Base-by-base conservation (phyloP, 2,329 filamentous ascomycete species). In the Akanthomyces uredinophilus region DNA sequence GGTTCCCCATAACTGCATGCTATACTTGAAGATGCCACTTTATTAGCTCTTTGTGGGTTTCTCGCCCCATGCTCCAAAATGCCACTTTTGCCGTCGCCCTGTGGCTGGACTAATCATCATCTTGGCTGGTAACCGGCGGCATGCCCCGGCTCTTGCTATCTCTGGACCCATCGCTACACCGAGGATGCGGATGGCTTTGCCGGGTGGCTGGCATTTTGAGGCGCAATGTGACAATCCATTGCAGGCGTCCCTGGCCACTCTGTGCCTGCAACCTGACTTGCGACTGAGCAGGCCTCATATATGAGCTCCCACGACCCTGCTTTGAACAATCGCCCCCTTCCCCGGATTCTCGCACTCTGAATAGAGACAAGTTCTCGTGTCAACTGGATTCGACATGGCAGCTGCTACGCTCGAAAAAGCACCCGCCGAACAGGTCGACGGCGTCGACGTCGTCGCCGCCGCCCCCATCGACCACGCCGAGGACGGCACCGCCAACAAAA, bases 201-300 rank as follows among this genome's bases (percentile, higher is more conserved):
- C 37, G 5, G 2, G 24, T 27, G 3, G 35, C n/a, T 24, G 32
- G 10, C 13, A 39, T 18, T n/a, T 8, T 3, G 16, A 18, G 18
- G 35, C 37, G 35, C 20, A 54, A 54, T 54, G 52, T 54, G 10
- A 54, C 52, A 43, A 54, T 54, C 37, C 52, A 54, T 43, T 37
- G 52, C 35, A 27, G 37, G 14, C 7, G 7, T 29, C n/a, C 13
- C 20, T 46, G 44, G 20, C 44, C 3, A 46, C 20, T 20, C 6
- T 6, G n/a, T 24, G 14, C 37, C 27, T 22, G 50, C 8, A 52
- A 22, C 50, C 22, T 29, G 20, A 20, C 50, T 13, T 16, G 24
- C 16, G 7, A 43, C 24, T n/a, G 22, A n/a, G 32, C 39, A 3
- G 20, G 22, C 27, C 52, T 54, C 50, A 52, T 51, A 51, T 51